Base-by-base conservation (phyloP, 768 basidiomycete genomes). In the Paxillus involutus region DNA sequence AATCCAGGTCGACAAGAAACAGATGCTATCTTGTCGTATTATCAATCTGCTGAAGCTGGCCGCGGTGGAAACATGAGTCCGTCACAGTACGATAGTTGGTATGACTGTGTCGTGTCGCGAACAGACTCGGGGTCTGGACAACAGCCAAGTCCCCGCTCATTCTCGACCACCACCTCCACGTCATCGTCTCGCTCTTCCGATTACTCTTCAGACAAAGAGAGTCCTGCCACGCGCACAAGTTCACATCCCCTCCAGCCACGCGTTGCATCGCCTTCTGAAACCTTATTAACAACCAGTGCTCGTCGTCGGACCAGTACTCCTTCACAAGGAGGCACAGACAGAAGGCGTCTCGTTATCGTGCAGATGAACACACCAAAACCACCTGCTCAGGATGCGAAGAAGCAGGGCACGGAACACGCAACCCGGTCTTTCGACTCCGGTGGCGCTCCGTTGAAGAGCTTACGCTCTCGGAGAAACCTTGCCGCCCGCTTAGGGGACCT, bases 301-400 rank as follows among this genome's bases (percentile, higher is more conserved):
- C 71, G 73, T 54, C 74, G 74, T 16, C 76, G 84, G 55, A 73
- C 80, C 29, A 82, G 78, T 59, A 69, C 75, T 16, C 83, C 80
- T 17, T 81, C 86, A 1, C 78, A 81, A 63, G 83, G 82, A 55
- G 78, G 80, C 59, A 72, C 78, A 49, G 86, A 88, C 71, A 80
- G 86, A 62, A 77, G 88, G 47, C 76, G 85, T 53, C 72, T 88
- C 47, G 85, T 85, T 42, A 82, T 89, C 57, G 80, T 89, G 37
- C 77, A 87, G 69, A 75, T 84, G 77, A 80, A 82, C 68, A 51
- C 73, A 33, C 47, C 42, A 14, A 48, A 44, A 29, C 21, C 51
- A 17, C 47, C 77, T 47, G 56, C 60, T 13, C 63, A 65, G 43
- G 62, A 63, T 57, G 69, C 59, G 42, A 55, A 64, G 51, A 61